Percentiles rank a stretch among this genome's conserved stretches.
These are phyloP conservation scores for Wallemia ichthyophaga DNA, from an alignment of 1,284 basidiomycete species.

Conservation along the genomic window DNA sequence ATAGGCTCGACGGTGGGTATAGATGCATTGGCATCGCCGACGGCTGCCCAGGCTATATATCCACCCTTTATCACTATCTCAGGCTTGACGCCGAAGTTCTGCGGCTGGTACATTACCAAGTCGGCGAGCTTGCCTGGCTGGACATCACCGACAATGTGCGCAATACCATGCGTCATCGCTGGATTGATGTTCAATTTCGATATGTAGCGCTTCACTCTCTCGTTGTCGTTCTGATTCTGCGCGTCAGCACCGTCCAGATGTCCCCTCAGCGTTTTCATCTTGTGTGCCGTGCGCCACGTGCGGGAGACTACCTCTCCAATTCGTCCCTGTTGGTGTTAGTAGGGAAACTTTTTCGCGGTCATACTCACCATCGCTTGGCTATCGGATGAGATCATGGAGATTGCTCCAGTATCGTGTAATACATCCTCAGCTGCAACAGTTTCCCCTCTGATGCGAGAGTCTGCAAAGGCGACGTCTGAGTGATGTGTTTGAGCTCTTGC, in stretches of 20 bases:
- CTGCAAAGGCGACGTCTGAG: conserved; percentile 84
- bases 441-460: conserved; percentile 84
- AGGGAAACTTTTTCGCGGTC: not conserved
- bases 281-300: conserved; percentile 90
- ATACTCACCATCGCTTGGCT: conserved; percentile 14
- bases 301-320: conserved; percentile 79
- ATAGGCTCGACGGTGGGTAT: conserved; percentile 81
- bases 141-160: conserved; percentile 59
- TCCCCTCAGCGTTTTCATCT: conserved; percentile 57
- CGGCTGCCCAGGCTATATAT: conserved; percentile 66
- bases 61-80: conserved; percentile 85
- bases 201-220: conserved; percentile 86
- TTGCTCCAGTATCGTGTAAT: conserved; percentile 27
- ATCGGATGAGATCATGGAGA: conserved; percentile 15
- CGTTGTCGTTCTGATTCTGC: conserved; percentile 41
- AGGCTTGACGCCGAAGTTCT: conserved; percentile 69
- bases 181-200: conserved; percentile 96
- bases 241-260: conserved; percentile 36
- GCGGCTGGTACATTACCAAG: conserved; percentile 75
- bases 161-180: conserved; percentile 77
- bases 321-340: conserved; percentile 30
- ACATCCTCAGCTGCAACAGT: conserved; percentile 96
- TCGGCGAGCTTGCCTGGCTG: conserved; percentile 62
- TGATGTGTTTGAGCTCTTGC: not conserved
- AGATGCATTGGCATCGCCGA: conserved; percentile 73